Evolutionary conservation across 306 rosid species (phyloP), one percentile per base, ranked within the genome.

Genomic region (Alnus glutinosa): DNA sequence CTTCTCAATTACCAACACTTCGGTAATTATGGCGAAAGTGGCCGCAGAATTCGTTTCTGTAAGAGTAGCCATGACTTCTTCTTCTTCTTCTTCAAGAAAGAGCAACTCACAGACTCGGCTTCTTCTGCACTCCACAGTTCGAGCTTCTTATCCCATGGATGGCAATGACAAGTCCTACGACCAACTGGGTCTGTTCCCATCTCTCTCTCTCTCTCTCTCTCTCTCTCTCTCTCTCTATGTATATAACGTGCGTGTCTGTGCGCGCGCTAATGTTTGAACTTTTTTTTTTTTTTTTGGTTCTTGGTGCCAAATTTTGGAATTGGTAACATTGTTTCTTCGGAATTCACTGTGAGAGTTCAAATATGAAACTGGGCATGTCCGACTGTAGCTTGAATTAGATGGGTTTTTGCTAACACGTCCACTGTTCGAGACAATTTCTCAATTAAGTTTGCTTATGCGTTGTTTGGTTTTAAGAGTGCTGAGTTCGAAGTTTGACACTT

Each of bases 131-230:
- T 78, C 80, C 75, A 73, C 81, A 78, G 37, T 88, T 57, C 84
- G 85, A 81, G 97, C 92, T 83, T 91, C 87, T 19, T 75, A 70
- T 59, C 83, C 88, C 79, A 66, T 78, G 76, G 70, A 82, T 48
- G 88, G 83, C 87, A 83, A 86, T 36, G 77, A 84, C 72, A 83
- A 83, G 55, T 87, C 85, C 90, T 86, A 78, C 89, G 82, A 89
- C 61, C 97, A 89, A 87, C 90, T 93, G 82, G 96, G 98, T 93
- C 77, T 75, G 86, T 63, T 80, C 74, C 54, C 81, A 72, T 55
- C 47, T 78, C 19, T 62, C 3, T 76, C 61, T 52, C 28, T 52
- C 59, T 58, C 39, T 75, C 15, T 15, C 19, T 58, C 0, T 67
- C 19, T n/a, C 34, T 81, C 34, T 76, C 28, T 71, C 39, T 28